phyloP scores from a whole-genome alignment of 2,329 filamentous ascomycete species.

The Fonsecaea pedrosoi region DNA sequence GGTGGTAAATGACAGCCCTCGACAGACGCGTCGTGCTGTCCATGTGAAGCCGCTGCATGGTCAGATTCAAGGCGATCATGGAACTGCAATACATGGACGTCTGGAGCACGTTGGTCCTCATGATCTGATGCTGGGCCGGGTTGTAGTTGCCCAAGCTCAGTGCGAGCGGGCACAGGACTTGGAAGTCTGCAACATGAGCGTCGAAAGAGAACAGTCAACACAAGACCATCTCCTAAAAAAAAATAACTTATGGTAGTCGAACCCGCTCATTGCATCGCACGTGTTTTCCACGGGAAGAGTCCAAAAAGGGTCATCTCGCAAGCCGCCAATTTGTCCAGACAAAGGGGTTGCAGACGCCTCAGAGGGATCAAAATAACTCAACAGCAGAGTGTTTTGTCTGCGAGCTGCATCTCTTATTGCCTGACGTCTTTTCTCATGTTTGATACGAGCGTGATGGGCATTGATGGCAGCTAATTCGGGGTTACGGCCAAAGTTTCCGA shows the following conservation, averaged over 20 bases:
- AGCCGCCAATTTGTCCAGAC: slow-evolving; percentile 9
- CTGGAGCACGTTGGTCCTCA: slow-evolving; percentile 18
- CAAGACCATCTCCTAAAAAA: not conserved
- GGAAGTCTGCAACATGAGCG: slow-evolving; percentile 8
- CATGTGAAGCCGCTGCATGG: slow-evolving; percentile 16
- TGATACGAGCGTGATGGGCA: slow-evolving; percentile 11
- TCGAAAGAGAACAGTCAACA: not conserved
- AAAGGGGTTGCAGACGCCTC: not conserved
- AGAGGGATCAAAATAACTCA: slow-evolving; percentile 10
- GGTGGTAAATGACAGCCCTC: slow-evolving; percentile 10
- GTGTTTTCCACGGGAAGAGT: slow-evolving; percentile 21
- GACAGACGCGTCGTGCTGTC: slow-evolving; percentile 9
- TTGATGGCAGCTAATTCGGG: slow-evolving; percentile 16
- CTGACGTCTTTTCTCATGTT: slow-evolving; percentile 5
- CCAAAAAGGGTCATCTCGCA: slow-evolving; percentile 25
- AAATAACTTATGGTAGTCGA: slow-evolving; percentile 11
- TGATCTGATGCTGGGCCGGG: slow-evolving; percentile 11
- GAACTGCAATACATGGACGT: slow-evolving; percentile 23
- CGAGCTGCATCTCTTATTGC: slow-evolving; percentile 7
- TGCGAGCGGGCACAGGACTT: slow-evolving; percentile 20
- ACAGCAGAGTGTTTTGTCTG: not conserved
- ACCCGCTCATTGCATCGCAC: slow-evolving; percentile 7
- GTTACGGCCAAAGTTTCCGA: not conserved
- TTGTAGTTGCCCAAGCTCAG: slow-evolving; percentile 22
- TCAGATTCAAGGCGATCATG: slow-evolving; percentile 19